A percentile compares a stretch with the other conserved stretches of the same genome.
phyloP scores from a whole-genome alignment of 2,329 filamentous ascomycete species.

The Aaosphaeria pasadenensis region DNA sequence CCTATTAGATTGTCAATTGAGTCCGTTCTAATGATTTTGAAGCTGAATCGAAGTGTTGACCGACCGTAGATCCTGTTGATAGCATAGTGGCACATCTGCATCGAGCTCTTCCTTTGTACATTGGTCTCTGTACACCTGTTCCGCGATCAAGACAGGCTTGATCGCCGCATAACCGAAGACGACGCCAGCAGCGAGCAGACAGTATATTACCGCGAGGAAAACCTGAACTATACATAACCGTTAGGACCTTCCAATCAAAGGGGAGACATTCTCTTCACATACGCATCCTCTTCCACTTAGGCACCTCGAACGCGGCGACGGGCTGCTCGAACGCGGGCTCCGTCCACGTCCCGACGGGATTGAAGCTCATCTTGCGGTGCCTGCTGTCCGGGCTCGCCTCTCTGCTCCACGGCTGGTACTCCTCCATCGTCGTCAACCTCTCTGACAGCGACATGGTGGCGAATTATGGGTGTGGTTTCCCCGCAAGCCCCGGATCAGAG shows the following conservation, averaged over 20 bases:
- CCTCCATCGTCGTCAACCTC: constrained; percentile 39
- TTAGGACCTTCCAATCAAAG: background rate
- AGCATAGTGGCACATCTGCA: constrained; percentile 31
- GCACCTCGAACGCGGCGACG: constrained; percentile 54
- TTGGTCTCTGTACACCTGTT: constrained; percentile 34
- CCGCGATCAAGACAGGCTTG: constrained; percentile 37
- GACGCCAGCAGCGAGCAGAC: constrained; percentile 67
- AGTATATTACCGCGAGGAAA: constrained; percentile 65
- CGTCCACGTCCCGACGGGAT: constrained; percentile 48
- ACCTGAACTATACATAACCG: constrained; percentile 59
- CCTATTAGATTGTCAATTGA: constrained; percentile 30
- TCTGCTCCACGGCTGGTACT: constrained; percentile 40
- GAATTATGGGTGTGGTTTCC: background rate
- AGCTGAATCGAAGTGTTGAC: constrained; percentile 1
- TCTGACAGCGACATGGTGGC: constrained; percentile 38
- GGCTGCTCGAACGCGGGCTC: constrained; percentile 39
- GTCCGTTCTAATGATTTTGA: background rate
- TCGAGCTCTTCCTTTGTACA: constrained; percentile 37
- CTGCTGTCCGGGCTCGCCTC: constrained; percentile 35
- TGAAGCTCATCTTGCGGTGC: constrained; percentile 49
- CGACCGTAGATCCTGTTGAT: constrained; percentile 38
- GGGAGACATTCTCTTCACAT: constrained; percentile 18
- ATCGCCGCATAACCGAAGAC: constrained; percentile 42
- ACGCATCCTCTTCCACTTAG: constrained; percentile 52
- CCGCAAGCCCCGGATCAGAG: no score